Evolutionary conservation across 176 grass and related monocot genomes (phyloP).

Genomic region (Raddia guianensis): DNA sequence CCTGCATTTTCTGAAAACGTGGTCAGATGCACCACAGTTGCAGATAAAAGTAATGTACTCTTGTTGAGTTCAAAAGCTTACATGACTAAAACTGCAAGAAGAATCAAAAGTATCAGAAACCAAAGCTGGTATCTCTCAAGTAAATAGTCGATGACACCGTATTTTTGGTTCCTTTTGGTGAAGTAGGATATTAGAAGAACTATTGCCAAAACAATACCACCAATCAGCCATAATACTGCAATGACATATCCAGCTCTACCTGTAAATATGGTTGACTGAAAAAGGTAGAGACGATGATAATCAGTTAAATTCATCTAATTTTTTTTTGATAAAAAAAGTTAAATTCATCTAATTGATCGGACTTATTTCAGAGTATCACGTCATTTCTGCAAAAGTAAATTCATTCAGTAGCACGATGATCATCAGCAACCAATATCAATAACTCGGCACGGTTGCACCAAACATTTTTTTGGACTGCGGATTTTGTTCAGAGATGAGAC

Average conservation of each 20-base stretch:
- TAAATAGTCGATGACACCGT: slow-evolving; percentile 39
- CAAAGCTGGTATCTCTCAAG: slow-evolving; percentile 44
- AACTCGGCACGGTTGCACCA: neutral
- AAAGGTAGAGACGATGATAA: slow-evolving; percentile 42
- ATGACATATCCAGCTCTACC: slow-evolving; percentile 83
- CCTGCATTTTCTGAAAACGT: neutral
- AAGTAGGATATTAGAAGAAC: slow-evolving; percentile 42
- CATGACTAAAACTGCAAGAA: slow-evolving; percentile 66
- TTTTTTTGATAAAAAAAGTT: no score
- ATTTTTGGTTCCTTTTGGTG: slow-evolving; percentile 33
- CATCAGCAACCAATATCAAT: neutral
- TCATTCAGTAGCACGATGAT: neutral
- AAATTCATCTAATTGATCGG: no score
- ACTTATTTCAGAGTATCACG: neutral
- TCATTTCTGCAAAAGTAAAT: neutral
- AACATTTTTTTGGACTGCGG: neutral
- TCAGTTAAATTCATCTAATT: slow-evolving; percentile 5
- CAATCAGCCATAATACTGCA: slow-evolving; percentile 67
- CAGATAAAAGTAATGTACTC: neutral
- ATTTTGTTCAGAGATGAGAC: slow-evolving; percentile 32
- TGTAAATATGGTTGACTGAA: slow-evolving; percentile 92
- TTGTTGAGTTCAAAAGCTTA: slow-evolving; percentile 48
- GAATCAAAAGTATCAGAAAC: slow-evolving; percentile 51
- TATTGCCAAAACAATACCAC: slow-evolving; percentile 44
- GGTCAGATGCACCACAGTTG: neutral